phyloP scores from a whole-genome alignment of 768 basidiomycete species.

The Trichaptum fuscoviolaceum region DNA sequence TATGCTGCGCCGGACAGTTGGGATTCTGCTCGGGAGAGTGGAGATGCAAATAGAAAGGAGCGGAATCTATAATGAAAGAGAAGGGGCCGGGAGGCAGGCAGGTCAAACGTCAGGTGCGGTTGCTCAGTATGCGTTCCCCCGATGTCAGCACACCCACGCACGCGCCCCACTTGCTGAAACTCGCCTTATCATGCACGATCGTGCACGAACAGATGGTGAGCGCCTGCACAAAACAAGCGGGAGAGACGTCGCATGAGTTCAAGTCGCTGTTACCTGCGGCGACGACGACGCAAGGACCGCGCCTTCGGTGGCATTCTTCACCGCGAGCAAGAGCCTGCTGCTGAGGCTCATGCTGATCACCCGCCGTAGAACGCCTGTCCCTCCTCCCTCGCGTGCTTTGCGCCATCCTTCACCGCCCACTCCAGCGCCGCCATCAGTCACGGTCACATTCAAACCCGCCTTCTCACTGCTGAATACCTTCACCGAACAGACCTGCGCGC shows the following conservation, averaged over 20 bases:
- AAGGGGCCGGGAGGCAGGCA: too few relatives aligned
- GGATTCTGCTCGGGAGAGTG: too few relatives aligned
- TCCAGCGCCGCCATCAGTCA: neutral
- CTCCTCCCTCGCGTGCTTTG: neutral
- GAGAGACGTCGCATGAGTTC: neutral
- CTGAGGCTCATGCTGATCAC: conserved; percentile 9
- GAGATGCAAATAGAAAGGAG: too few relatives aligned
- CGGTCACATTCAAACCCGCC: neutral
- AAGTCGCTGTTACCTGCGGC: neutral
- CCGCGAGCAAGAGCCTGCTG: neutral
- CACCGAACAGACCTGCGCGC: conserved; percentile 3
- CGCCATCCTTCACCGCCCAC: conserved; percentile 1
- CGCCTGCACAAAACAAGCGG: too few relatives aligned
- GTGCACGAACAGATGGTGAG: conserved; percentile 92
- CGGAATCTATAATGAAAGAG: too few relatives aligned
- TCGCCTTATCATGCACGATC: conserved; percentile 72
- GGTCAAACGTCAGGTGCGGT: too few relatives aligned
- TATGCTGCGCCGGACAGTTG: too few relatives aligned
- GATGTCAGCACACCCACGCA: conserved; percentile 95
- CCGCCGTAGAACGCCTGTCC: conserved; percentile 21
- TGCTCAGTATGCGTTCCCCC: conserved; percentile 20
- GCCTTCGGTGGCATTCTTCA: neutral
- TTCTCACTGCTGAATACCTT: neutral
- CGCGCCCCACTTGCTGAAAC: conserved; percentile 86
- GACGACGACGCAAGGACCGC: conserved; percentile 1